These are phyloP conservation scores for Podospora pseudopauciseta DNA, from an alignment of 495 filamentous ascomycete species.

Conservation along the genomic window DNA sequence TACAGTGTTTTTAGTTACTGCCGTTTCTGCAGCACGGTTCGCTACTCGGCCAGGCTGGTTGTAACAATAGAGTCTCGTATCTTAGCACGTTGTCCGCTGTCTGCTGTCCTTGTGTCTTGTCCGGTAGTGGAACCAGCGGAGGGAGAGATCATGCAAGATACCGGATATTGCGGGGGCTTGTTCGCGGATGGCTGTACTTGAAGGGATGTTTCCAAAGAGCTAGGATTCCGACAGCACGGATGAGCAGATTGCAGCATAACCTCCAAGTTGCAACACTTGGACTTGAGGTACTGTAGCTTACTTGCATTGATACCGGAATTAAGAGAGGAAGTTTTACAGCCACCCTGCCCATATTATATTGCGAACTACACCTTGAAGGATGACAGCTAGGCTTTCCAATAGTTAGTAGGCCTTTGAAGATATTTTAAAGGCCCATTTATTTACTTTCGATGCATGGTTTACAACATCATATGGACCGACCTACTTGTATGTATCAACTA, in stretches of 20 bases:
- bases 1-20: slow-evolving; percentile 1
- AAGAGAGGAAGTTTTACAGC: slow-evolving; percentile 1
- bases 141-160: not conserved
- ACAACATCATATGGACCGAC: too few species aligned
- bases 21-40: not conserved
- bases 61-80: slow-evolving; percentile 6
- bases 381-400: not conserved
- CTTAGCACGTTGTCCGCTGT: not conserved
- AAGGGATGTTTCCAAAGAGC: not conserved
- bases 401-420: too few species aligned
- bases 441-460: too few species aligned
- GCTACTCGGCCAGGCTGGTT: not conserved
- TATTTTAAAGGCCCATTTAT: too few species aligned
- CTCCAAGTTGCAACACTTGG: not conserved
- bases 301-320: slow-evolving; percentile 26
- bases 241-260: not conserved
- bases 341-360: too few species aligned
- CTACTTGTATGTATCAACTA: too few species aligned
- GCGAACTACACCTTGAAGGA: too few species aligned
- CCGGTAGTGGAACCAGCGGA: not conserved
- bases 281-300: not conserved
- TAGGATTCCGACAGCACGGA: slow-evolving; percentile 1
- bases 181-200: not conserved
- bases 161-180: not conserved
- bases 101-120: not conserved